A percentile compares a stretch with the other conserved stretches of the same genome.
Evolutionary conservation across 108 stramenopile species (phyloP).

Genomic region (Fragilariopsis cylindrus): DNA sequence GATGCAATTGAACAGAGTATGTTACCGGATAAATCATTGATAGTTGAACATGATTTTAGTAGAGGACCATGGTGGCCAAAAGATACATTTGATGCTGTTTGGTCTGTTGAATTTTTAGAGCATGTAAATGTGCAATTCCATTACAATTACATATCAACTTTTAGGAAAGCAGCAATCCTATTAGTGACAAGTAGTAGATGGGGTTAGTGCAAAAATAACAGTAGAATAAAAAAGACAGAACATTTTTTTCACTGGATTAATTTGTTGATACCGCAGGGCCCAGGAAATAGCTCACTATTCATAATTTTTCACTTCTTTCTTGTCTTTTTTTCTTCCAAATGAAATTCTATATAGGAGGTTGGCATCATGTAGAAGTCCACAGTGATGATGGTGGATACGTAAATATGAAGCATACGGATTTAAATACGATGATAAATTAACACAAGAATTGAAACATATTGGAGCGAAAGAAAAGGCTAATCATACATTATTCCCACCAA

Average conservation of each 20-base stretch:
- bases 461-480: conserved; percentile 34
- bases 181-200: conserved; percentile 67
- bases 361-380: conserved; percentile 78
- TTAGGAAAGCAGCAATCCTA: conserved; percentile 79
- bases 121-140: conserved; percentile 67
- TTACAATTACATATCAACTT: conserved; percentile 72
- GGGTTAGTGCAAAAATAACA: conserved; percentile 25
- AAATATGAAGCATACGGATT: conserved; percentile 68
- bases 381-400: conserved; percentile 69
- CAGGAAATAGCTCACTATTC: too few species aligned
- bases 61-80: conserved; percentile 89
- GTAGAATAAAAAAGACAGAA: too few species aligned
- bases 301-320: too few species aligned
- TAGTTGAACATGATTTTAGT: conserved; percentile 67
- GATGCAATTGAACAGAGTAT: conserved; percentile 66
- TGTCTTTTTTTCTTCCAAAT: too few species aligned
- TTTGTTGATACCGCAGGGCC: too few species aligned
- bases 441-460: conserved; percentile 26
- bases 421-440: conserved; percentile 44
- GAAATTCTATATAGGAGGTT: conserved; percentile 7
- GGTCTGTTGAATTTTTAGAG: conserved; percentile 77
- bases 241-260: too few species aligned
- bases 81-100: conserved; percentile 77
- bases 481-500: conserved; percentile 5
- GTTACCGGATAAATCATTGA: conserved; percentile 44